A percentile compares a stretch with the other conserved stretches of the same genome.
phyloP scores from a whole-genome alignment of 176 grass and related monocot genomes.

The Tillandsia leiboldiana region DNA sequence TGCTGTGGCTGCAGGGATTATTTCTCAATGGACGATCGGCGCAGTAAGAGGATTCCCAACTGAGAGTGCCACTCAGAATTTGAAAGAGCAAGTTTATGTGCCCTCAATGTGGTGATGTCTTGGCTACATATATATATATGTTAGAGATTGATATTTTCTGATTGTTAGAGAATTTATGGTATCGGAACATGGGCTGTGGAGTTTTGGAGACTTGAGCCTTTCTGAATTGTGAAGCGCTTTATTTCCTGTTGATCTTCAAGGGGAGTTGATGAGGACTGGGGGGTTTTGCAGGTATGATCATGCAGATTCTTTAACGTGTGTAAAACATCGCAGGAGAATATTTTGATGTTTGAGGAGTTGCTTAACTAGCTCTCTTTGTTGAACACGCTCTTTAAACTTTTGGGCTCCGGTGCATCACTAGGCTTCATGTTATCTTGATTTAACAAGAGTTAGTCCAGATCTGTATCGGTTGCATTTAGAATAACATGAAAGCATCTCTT shows the following conservation, averaged over 20 bases:
- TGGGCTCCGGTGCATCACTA: not conserved
- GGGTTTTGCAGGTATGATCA: not conserved
- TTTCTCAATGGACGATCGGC: conserved; percentile 89
- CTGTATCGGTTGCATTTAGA: not conserved
- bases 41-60: conserved; percentile 76
- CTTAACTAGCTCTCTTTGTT: not conserved
- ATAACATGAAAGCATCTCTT: not conserved
- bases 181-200: not conserved
- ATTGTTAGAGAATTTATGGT: not conserved
- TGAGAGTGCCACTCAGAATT: conserved; percentile 74
- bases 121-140: not conserved
- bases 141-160: not conserved
- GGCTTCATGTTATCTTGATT: not conserved
- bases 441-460: not conserved
- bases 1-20: conserved; percentile 76
- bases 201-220: not conserved
- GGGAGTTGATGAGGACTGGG: not conserved
- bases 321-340: not conserved
- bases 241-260: not conserved
- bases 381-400: not conserved
- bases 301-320: not conserved
- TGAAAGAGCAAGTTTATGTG: conserved; percentile 85
- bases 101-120: conserved; percentile 66
- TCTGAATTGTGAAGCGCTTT: not conserved
- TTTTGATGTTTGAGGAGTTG: not conserved